Conservation (phyloP, 345 rosid genomes). For the Eucalyptus sideroxylon region DNA sequence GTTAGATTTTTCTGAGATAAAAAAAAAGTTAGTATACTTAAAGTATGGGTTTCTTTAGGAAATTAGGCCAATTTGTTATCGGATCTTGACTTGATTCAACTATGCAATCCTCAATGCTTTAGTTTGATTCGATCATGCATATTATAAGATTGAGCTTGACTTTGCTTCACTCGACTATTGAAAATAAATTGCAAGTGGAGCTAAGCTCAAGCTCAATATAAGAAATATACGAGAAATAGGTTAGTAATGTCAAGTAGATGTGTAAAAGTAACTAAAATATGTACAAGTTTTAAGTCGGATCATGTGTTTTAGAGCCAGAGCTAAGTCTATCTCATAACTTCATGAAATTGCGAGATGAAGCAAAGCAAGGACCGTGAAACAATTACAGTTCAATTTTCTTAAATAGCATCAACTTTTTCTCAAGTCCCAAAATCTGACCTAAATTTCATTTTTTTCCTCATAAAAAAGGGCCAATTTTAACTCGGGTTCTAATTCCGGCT, state of each 20-base stretch:
- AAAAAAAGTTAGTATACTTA: too few species aligned
- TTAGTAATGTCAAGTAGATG: neutral
- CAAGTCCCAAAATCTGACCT: neutral
- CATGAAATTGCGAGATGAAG: neutral
- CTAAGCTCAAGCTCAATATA: neutral
- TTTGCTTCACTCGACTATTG: neutral
- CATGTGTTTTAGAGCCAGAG: neutral
- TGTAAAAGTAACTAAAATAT: neutral
- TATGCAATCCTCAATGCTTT: neutral
- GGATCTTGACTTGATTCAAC: neutral
- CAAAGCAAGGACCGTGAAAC: neutral
- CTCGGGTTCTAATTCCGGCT: too few species aligned
- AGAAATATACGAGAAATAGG: neutral
- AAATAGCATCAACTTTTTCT: neutral
- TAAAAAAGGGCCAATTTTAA: too few species aligned
- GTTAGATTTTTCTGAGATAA: too few species aligned
- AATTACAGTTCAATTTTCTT: neutral
- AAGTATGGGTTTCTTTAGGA: too few species aligned
- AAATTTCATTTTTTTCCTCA: neutral
- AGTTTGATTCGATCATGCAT: neutral
- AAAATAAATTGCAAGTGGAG: neutral
- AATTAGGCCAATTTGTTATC: too few species aligned
- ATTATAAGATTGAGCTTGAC: neutral
- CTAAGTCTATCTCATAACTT: neutral
- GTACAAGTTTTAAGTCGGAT: neutral